A percentile compares a stretch with the other conserved stretches of the same genome.
phyloP scores from a whole-genome alignment of 73 alveolate species.

The Durusdinium trenchii region DNA sequence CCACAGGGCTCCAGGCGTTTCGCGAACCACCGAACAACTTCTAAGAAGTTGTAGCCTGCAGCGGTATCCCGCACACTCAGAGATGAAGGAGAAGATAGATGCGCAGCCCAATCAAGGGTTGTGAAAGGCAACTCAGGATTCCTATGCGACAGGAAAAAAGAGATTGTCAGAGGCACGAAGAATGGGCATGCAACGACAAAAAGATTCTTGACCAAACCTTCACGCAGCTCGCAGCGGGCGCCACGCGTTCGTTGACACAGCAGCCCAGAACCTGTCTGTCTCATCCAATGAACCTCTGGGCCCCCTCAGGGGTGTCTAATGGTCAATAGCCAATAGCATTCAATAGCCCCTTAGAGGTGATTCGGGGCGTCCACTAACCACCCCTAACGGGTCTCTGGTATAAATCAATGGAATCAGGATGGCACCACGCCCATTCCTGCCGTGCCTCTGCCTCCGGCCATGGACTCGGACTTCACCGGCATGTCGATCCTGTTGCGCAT shows the following conservation, averaged over 20 bases:
- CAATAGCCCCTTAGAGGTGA: no score
- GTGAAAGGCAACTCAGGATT: background rate
- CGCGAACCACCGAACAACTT: conserved; percentile 93
- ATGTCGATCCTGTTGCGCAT: conserved; percentile 52
- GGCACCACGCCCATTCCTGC: no score
- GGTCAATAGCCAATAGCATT: no score
- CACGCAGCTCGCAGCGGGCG: no score
- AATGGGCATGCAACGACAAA: background rate
- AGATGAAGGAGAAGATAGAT: background rate
- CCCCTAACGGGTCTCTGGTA: no score
- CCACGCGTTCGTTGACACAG: no score
- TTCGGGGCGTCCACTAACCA: no score
- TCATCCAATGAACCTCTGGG: no score
- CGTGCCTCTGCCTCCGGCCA: conserved; percentile 79
- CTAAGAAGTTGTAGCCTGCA: conserved; percentile 84
- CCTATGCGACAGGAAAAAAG: background rate
- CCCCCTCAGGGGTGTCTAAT: no score
- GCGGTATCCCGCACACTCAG: background rate
- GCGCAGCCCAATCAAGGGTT: background rate
- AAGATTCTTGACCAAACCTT: no score
- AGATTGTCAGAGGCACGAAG: background rate
- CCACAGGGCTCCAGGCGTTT: conserved; percentile 34
- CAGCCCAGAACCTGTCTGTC: no score
- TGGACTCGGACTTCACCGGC: conserved; percentile 90
- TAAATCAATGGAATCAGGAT: no score